Conservation (phyloP, 164 flowering plant species). For the Echeveria elegans region DNA sequence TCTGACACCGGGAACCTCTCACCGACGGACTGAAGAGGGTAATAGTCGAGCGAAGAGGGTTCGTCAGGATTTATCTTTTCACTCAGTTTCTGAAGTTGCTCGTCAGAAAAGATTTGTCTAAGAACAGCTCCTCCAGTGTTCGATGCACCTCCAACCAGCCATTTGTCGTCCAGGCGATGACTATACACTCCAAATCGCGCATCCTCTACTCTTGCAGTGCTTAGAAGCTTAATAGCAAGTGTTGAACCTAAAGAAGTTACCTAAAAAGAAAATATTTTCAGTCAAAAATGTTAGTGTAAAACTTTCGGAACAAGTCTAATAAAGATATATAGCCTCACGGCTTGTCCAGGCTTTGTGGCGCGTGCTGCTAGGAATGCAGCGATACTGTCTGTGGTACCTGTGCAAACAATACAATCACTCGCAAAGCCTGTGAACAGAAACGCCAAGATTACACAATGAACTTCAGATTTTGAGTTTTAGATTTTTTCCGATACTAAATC, state of each 20-base stretch:
- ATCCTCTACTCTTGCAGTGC: conserved; percentile 79
- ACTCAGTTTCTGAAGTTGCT: conserved; percentile 58
- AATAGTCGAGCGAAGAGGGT: conserved; percentile 73
- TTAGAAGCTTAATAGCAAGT: conserved; percentile 81
- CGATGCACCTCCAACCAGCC: conserved; percentile 99
- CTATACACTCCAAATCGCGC: conserved; percentile 92
- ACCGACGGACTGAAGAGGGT: conserved; percentile 66
- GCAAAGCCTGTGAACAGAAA: conserved; percentile 46
- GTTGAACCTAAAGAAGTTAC: conserved; percentile 97
- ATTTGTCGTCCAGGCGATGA: conserved; percentile 89
- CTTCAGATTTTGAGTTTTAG: neutral
- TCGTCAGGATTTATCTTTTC: conserved; percentile 54
- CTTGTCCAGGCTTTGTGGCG: conserved; percentile 80
- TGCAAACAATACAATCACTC: conserved; percentile 66
- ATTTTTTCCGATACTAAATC: neutral
- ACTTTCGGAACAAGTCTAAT: neutral
- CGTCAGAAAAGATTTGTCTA: conserved; percentile 65
- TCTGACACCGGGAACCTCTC: conserved; percentile 92
- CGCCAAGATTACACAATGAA: neutral
- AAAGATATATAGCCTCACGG: conserved; percentile 36
- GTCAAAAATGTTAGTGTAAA: neutral
- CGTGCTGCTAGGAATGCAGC: conserved; percentile 98
- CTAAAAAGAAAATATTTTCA: conserved; percentile 18
- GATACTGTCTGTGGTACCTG: conserved; percentile 95
- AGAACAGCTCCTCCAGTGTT: conserved; percentile 78